Conservation (phyloP, 768 basidiomycete genomes). For the Pisolithus albus region DNA sequence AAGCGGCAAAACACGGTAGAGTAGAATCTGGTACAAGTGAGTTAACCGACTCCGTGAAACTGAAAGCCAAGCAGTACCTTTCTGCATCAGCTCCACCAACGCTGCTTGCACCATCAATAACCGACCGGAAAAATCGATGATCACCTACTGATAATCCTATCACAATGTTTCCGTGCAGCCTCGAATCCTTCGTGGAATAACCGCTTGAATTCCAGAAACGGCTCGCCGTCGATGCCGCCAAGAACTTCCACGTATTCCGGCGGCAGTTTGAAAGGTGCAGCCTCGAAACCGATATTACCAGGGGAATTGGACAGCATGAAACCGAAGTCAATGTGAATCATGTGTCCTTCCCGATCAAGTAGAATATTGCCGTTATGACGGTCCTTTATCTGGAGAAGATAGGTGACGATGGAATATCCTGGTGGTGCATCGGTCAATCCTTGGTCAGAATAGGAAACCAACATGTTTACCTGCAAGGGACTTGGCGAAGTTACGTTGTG, state of each 20-base stretch:
- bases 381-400: conserved; percentile 95
- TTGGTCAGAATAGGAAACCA: neutral
- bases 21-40: conserved; percentile 56
- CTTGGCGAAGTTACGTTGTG: conserved; percentile 90
- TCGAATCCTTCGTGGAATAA: conserved; percentile 94
- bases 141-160: conserved; percentile 82
- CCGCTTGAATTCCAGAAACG: conserved; percentile 77
- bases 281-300: conserved; percentile 96
- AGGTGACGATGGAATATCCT: conserved; percentile 96
- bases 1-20: conserved; percentile 83
- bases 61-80: conserved; percentile 43
- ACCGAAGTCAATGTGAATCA: conserved; percentile 97
- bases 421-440: neutral
- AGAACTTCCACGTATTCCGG: conserved; percentile 94
- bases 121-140: neutral
- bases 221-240: conserved; percentile 71
- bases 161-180: conserved; percentile 90
- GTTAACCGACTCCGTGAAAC: conserved; percentile 5
- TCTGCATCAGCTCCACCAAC: conserved; percentile 97
- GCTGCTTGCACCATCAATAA: conserved; percentile 36
- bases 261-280: conserved; percentile 97
- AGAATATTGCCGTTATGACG: conserved; percentile 98
- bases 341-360: conserved; percentile 88
- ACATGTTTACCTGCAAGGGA: conserved; percentile 65
- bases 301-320: conserved; percentile 97